phyloP scores from a whole-genome alignment of 495 filamentous ascomycete species.

The Hypomontagnella submonticulosa region DNA sequence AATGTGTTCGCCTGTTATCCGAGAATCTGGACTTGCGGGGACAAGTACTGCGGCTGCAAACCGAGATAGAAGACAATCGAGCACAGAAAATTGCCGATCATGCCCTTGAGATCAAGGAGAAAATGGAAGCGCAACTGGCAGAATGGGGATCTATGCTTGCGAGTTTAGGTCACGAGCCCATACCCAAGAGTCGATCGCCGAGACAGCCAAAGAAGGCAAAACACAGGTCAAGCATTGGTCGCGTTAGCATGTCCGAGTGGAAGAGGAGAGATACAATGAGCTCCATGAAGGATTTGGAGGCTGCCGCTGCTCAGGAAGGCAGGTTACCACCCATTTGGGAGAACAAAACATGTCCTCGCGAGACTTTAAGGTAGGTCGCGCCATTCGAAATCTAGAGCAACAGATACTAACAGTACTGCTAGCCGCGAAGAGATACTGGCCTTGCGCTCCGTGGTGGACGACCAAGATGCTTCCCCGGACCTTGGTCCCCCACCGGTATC shows the following conservation, averaged over 20 bases:
- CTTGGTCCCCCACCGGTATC: slow-evolving; percentile 73
- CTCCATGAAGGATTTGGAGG: slow-evolving; percentile 60
- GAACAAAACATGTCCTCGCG: slow-evolving; percentile 78
- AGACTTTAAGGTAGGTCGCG: slow-evolving; percentile 74
- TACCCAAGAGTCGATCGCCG: slow-evolving; percentile 53
- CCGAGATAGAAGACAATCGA: slow-evolving; percentile 65
- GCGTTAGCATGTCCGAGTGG: slow-evolving; percentile 54
- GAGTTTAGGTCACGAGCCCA: slow-evolving; percentile 66
- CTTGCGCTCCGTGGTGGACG: slow-evolving; percentile 60
- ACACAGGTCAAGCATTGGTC: slow-evolving; percentile 45
- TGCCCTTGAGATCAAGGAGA: slow-evolving; percentile 73
- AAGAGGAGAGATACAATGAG: slow-evolving; percentile 59
- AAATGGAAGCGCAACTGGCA: slow-evolving; percentile 73
- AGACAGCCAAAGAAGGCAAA: slow-evolving; percentile 47
- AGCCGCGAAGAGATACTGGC: slow-evolving; percentile 60
- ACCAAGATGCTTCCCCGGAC: slow-evolving; percentile 69
- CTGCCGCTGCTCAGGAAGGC: slow-evolving; percentile 67
- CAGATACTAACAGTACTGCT: slow-evolving; percentile 40
- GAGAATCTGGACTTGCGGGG: slow-evolving; percentile 89
- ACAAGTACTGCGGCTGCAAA: slow-evolving; percentile 77
- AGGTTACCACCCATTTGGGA: slow-evolving; percentile 85
- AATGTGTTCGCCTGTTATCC: slow-evolving; percentile 80
- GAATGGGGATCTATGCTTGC: slow-evolving; percentile 74
- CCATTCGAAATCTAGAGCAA: background rate
- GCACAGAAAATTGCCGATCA: slow-evolving; percentile 66